A percentile compares a stretch with the other conserved stretches of the same genome.
phyloP scores from a whole-genome alignment of 768 basidiomycete genomes.

The Naganishia randhawae region DNA sequence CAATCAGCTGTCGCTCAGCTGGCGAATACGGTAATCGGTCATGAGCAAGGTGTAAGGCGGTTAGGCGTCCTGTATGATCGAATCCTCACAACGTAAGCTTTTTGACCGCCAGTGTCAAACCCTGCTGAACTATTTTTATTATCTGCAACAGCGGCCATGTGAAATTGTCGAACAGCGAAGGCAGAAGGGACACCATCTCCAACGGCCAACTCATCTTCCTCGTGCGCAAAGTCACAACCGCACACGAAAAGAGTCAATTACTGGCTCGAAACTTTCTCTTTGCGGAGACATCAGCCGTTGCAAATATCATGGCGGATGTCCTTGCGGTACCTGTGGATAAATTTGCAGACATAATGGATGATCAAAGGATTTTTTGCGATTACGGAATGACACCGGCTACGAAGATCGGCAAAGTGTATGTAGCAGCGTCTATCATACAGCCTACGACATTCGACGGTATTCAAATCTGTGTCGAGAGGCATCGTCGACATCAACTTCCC shows the following conservation, averaged over 20 bases:
- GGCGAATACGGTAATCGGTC: constrained; percentile 43
- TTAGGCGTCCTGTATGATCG: constrained; percentile 51
- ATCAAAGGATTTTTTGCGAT: constrained; percentile 43
- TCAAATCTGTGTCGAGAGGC: constrained; percentile 43
- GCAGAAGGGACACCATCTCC: constrained; percentile 39
- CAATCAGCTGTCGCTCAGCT: constrained; percentile 38
- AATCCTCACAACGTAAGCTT: constrained; percentile 50
- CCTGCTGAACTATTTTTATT: neutral
- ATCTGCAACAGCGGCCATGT: constrained; percentile 25
- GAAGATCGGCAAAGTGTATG: constrained; percentile 45
- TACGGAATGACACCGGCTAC: constrained; percentile 34
- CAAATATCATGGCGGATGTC: constrained; percentile 41
- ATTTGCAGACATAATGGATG: constrained; percentile 42
- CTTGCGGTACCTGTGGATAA: constrained; percentile 47
- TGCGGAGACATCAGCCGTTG: constrained; percentile 46
- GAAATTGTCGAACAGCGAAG: constrained; percentile 23
- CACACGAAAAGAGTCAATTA: constrained; percentile 41
- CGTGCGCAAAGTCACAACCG: constrained; percentile 41
- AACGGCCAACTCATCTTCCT: constrained; percentile 51
- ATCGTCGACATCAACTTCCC: constrained; percentile 45
- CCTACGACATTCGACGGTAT: constrained; percentile 51
- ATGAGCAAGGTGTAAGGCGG: constrained; percentile 36
- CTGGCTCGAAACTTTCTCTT: constrained; percentile 48
- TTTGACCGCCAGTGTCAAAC: too few relatives aligned
- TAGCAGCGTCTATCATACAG: constrained; percentile 47